Percentiles rank a stretch among this genome's conserved stretches.
Evolutionary conservation across 345 rosid species (phyloP).

Genomic region (Murraya koenigii): DNA sequence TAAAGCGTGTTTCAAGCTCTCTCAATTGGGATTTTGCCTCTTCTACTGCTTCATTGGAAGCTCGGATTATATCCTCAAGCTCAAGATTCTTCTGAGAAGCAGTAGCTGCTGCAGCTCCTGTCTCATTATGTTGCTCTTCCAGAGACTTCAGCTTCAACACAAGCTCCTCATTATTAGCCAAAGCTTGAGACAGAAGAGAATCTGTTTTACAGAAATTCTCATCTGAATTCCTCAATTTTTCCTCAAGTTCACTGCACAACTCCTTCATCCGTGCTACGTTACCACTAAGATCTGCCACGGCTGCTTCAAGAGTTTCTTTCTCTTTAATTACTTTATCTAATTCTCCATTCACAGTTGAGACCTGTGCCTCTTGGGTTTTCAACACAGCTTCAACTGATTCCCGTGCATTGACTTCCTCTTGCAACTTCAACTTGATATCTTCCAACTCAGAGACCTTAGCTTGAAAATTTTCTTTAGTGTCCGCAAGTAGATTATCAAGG

Average conservation of each 20-base stretch:
- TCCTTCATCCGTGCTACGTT: conserved; percentile 44
- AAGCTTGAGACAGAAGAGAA: conserved; percentile 69
- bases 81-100: conserved; percentile 72
- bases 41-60: conserved; percentile 62
- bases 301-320: conserved; percentile 63
- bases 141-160: conserved; percentile 70
- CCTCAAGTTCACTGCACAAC: conserved; percentile 52
- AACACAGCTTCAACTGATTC: conserved; percentile 41
- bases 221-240: conserved; percentile 59
- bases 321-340: conserved; percentile 33
- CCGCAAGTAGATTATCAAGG: conserved; percentile 46
- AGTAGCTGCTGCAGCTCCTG: conserved; percentile 59
- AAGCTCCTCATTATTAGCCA: conserved; percentile 65
- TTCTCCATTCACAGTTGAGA: conserved; percentile 33
- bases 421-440: conserved; percentile 41
- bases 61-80: conserved; percentile 58
- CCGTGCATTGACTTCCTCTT: conserved; percentile 49
- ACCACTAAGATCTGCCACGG: conserved; percentile 46
- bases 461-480: conserved; percentile 55
- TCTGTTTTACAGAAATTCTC: conserved; percentile 62
- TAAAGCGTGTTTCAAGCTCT: conserved; percentile 60
- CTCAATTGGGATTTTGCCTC: conserved; percentile 57
- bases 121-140: conserved; percentile 58
- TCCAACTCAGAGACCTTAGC: conserved; percentile 56
- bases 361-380: conserved; percentile 36